Evolutionary conservation across 2,329 filamentous ascomycete genomes (phyloP).

Genomic region (Conoideocrella luteorostrata): DNA sequence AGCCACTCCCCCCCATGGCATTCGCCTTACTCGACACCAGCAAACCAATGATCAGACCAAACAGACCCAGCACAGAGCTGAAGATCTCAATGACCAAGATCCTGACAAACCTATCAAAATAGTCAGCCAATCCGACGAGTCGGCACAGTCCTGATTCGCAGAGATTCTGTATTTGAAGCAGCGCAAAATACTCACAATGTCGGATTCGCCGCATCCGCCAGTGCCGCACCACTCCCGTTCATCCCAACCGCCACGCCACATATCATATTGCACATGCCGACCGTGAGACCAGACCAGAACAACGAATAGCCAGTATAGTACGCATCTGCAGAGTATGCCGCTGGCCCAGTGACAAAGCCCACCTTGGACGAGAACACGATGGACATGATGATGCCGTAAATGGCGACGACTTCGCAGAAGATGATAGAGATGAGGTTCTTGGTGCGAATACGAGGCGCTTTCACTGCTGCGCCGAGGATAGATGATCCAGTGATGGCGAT

Average conservation of each 20-base stretch:
- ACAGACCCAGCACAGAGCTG: constrained; percentile 91
- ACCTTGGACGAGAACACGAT: constrained; percentile 96
- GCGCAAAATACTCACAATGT: constrained; percentile 70
- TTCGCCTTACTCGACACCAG: constrained; percentile 77
- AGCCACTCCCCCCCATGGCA: neutral
- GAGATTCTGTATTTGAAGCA: too few species aligned
- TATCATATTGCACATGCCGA: constrained; percentile 90
- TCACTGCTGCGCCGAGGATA: constrained; percentile 93
- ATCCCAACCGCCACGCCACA: constrained; percentile 96
- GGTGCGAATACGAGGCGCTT: constrained; percentile 92
- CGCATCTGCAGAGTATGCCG: constrained; percentile 66
- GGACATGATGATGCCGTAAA: constrained; percentile 99
- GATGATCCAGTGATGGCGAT: constrained; percentile 98
- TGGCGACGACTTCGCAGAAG: constrained; percentile 99
- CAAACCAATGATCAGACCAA: constrained; percentile 90
- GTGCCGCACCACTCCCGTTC: constrained; percentile 91
- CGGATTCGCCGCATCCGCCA: constrained; percentile 90
- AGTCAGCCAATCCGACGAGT: too few species aligned
- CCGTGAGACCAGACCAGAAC: constrained; percentile 92
- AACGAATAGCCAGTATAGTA: constrained; percentile 93
- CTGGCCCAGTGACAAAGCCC: constrained; percentile 46
- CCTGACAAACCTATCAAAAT: constrained; percentile 76
- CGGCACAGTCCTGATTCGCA: too few species aligned
- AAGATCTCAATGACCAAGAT: constrained; percentile 99
- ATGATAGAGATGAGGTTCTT: constrained; percentile 99